Conservation (phyloP, 176 grass and related monocot genomes). For the Paspalum vaginatum region DNA sequence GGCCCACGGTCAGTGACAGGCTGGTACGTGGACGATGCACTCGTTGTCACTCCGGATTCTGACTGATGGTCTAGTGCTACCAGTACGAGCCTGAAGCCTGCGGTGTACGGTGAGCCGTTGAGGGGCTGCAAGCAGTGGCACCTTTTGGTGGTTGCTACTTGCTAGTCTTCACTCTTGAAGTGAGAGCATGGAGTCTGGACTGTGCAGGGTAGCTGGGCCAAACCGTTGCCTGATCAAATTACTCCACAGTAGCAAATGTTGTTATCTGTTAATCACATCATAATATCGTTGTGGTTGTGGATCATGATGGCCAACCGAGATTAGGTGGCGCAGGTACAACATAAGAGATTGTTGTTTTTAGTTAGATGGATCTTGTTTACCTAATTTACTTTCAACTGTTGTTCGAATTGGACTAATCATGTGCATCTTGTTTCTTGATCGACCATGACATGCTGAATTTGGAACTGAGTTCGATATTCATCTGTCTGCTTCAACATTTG, state of each 20-base stretch:
- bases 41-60: slow-evolving; percentile 8
- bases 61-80: slow-evolving; percentile 5
- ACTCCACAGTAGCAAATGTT: neutral
- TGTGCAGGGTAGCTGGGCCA: neutral
- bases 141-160: slow-evolving; percentile 43
- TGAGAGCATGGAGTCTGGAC: neutral
- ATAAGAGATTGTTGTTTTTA: neutral
- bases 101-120: neutral
- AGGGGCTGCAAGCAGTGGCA: slow-evolving; percentile 9
- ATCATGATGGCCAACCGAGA: neutral
- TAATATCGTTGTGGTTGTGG: neutral
- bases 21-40: slow-evolving; percentile 23
- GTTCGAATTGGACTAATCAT: neutral
- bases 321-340: neutral
- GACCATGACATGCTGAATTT: neutral
- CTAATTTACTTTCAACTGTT: neutral
- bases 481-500: neutral
- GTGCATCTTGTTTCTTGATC: neutral
- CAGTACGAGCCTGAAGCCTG: slow-evolving; percentile 7
- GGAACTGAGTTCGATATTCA: neutral
- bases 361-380: neutral
- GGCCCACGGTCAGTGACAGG: slow-evolving; percentile 43
- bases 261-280: neutral
- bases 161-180: neutral
- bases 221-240: neutral